Evolutionary conservation across 2,329 filamentous ascomycete species (phyloP), one percentile per base, ranked within the genome.

Genomic region (Penicillium sp.): DNA sequence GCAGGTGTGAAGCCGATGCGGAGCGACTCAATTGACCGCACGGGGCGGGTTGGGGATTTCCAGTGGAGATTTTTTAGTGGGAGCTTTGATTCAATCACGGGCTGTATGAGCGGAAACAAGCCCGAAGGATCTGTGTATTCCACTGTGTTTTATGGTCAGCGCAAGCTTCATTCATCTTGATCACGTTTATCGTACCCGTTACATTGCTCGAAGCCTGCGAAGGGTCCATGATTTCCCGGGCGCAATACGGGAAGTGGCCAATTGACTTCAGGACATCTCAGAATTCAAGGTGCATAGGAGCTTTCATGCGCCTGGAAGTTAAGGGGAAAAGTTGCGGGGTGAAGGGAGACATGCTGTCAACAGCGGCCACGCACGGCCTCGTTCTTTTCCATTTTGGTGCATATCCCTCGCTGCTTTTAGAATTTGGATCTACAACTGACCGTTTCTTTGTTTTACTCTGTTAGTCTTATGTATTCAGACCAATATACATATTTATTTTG

Each of bases 101-200:
- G 86, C 12, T 89, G 88, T 43, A 97, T 81, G 52, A 93, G 83
- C 58, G 90, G 87, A 77, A 93, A 97, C 62, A 97, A 84, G 69
- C 90, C 88, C 72, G 91, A 89, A 53, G 94, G 93, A 78, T 99
- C 94, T 79, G 90, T 91, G 79, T 96, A 99, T 81, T 97, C 93
- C 80, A 97, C 92, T 96, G 69, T 46, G 40, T 46, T 17, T 33
- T 38, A 64, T 60, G 55, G 67, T 65, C 35, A 69, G 61, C 55
- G 48, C 45, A 47, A 51, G 50, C 42, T 57, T 54, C 37, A 47
- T 51, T 21, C 53, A 35, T 35, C 43, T 62, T 6, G 29, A 33
- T 47, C 45, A 33, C 37, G 46, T 41, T 57, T 15, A 29, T 51
- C 59, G 54, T 79, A 90, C 88, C 88, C 73, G 88, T 90, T 70